A percentile compares a stretch with the other conserved stretches of the same genome.
These are phyloP conservation scores for Cyberlindnera euphorbiae DNA, from an alignment of 805 yeast genomes.

Conservation along the genomic window DNA sequence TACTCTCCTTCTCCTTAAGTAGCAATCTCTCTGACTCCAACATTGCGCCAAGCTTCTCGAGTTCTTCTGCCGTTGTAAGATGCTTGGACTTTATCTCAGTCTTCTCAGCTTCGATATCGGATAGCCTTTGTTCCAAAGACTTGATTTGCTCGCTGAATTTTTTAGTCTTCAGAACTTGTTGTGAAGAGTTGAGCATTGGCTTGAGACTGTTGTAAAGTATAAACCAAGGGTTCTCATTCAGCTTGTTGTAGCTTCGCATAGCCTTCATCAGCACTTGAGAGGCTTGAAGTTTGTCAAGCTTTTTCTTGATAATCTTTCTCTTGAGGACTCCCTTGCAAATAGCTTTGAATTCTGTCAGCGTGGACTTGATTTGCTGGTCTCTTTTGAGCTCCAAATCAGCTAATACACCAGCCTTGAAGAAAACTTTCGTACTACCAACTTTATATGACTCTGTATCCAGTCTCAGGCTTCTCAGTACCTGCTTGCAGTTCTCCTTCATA, in stretches of 20 bases:
- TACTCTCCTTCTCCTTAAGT: slow-evolving; percentile 42
- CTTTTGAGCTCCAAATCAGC: slow-evolving; percentile 81
- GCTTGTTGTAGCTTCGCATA: slow-evolving; percentile 45
- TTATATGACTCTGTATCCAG: slow-evolving; percentile 78
- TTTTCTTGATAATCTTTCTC: slow-evolving; percentile 42
- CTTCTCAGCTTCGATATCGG: slow-evolving; percentile 31
- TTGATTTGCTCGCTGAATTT: slow-evolving; percentile 54
- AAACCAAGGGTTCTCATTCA: slow-evolving; percentile 72
- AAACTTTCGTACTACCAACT: slow-evolving; percentile 88
- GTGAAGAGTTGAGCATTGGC: slow-evolving; percentile 66
- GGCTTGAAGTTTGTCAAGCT: slow-evolving; percentile 62
- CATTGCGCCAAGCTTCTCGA: slow-evolving; percentile 27
- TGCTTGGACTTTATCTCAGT: slow-evolving; percentile 26
- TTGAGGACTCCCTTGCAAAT: slow-evolving; percentile 57
- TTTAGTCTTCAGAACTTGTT: slow-evolving; percentile 53
- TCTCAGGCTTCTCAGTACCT: slow-evolving; percentile 57
- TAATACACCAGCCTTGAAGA: slow-evolving; percentile 93
- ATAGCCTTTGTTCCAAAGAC: slow-evolving; percentile 42
- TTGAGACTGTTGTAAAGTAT: slow-evolving; percentile 62
- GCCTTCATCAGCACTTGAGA: slow-evolving; percentile 63
- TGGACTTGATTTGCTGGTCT: slow-evolving; percentile 53
- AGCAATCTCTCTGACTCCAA: slow-evolving; percentile 37
- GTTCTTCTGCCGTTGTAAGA: slow-evolving; percentile 25
- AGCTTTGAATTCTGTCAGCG: slow-evolving; percentile 61
- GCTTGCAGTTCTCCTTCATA: slow-evolving; percentile 63